Evolutionary conservation across 441 rosid genomes (phyloP).

Genomic region (Corymbia calophylla): DNA sequence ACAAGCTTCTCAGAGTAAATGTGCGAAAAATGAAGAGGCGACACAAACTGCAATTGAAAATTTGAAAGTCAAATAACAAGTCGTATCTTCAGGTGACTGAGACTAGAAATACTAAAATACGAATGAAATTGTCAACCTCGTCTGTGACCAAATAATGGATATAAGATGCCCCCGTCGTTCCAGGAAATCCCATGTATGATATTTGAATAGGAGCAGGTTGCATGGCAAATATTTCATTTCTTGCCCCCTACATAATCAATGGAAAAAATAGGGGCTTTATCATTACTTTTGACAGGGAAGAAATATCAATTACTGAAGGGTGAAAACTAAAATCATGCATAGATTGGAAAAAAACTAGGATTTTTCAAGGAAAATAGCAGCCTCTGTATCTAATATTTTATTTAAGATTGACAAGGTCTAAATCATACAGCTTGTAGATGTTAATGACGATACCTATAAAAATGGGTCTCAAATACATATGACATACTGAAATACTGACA

Average conservation of each 20-base stretch:
- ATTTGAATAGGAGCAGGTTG: conserved; percentile 97
- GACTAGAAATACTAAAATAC: not conserved
- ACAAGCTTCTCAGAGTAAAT: conserved; percentile 97
- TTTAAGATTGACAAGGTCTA: not conserved
- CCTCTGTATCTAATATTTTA: not conserved
- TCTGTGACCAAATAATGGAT: conserved; percentile 95
- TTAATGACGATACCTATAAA: not conserved
- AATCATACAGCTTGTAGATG: not conserved
- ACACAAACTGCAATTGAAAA: conserved; percentile 65
- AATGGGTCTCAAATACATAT: not conserved
- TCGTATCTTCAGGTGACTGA: not conserved
- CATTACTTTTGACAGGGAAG: not conserved
- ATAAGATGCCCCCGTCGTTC: conserved; percentile 95
- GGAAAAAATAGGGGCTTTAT: not conserved
- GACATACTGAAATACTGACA: not conserved
- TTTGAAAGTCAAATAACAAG: conserved; percentile 5
- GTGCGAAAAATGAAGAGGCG: conserved; percentile 65
- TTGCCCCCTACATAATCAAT: conserved; percentile 66
- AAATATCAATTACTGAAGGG: not conserved
- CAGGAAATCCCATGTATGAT: conserved; percentile 99
- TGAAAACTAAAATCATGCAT: not conserved
- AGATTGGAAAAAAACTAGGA: not conserved
- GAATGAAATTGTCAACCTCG: conserved; percentile 44
- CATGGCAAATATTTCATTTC: conserved; percentile 97
- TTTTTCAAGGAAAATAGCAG: not conserved